phyloP scores from a whole-genome alignment of 345 rosid species.

The Boechera divaricarpa region DNA sequence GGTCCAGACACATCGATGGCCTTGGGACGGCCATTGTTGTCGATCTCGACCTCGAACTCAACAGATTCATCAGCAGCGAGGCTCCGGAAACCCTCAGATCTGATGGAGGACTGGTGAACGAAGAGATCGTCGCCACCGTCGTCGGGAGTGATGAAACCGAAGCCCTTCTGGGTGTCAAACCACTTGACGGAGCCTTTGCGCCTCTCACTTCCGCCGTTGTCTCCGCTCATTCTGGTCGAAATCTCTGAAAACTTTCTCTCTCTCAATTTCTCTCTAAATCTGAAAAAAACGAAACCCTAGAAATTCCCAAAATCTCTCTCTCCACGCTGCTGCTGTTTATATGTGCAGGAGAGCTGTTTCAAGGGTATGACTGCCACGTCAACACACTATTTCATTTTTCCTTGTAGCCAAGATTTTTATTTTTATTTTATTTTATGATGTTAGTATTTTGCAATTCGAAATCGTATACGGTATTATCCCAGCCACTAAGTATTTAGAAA shows the following conservation, averaged over 20 bases:
- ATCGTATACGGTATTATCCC: background rate
- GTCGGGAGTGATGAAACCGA: slow-evolving; percentile 90
- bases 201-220: slow-evolving; percentile 38
- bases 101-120: slow-evolving; percentile 87
- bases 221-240: slow-evolving; percentile 42
- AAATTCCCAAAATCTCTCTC: background rate
- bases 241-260: background rate
- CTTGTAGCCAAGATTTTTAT: too few relatives aligned
- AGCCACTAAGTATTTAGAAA: too few relatives aligned
- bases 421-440: background rate
- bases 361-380: slow-evolving; percentile 44
- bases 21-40: slow-evolving; percentile 64
- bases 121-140: slow-evolving; percentile 87
- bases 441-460: background rate
- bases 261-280: background rate
- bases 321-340: slow-evolving; percentile 25
- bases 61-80: slow-evolving; percentile 68
- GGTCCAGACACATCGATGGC: slow-evolving; percentile 88
- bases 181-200: slow-evolving; percentile 67
- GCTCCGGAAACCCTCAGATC: slow-evolving; percentile 77
- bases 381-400: background rate
- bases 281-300: slow-evolving; percentile 31
- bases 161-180: slow-evolving; percentile 82
- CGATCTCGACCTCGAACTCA: slow-evolving; percentile 57
- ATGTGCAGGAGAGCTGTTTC: slow-evolving; percentile 21